Evolutionary conservation across 1,284 basidiomycete genomes (phyloP).

Genomic region (Mycosarcoma maydis): DNA sequence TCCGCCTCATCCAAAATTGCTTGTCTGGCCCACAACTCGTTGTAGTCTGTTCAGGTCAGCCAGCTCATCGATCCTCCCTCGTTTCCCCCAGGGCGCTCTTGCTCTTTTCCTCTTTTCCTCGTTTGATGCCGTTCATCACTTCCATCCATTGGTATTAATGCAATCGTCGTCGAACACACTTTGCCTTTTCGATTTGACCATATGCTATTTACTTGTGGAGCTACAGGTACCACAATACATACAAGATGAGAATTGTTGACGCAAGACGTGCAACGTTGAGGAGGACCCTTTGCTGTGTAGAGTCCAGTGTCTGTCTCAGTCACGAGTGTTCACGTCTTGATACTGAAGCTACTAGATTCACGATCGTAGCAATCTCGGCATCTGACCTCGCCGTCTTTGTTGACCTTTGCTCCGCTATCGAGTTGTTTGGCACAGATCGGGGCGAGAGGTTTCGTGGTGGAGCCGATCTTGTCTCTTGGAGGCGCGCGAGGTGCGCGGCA

Average conservation of each 20-base stretch:
- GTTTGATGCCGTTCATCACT: neutral
- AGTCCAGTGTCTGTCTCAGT: too few relatives aligned
- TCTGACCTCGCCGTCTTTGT: slow-evolving; percentile 43
- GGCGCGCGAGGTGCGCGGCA: slow-evolving; percentile 23
- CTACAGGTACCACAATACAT: too few relatives aligned
- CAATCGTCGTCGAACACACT: neutral
- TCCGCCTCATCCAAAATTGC: neutral
- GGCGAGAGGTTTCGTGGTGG: neutral
- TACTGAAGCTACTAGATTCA: slow-evolving; percentile 18
- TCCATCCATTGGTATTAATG: neutral
- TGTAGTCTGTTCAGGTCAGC: too few relatives aligned
- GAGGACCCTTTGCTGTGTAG: neutral
- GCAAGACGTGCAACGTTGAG: too few relatives aligned
- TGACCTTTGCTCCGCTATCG: slow-evolving; percentile 55
- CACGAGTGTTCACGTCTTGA: too few relatives aligned
- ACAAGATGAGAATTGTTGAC: too few relatives aligned
- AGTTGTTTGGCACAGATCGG: slow-evolving; percentile 43
- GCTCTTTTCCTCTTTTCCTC: neutral
- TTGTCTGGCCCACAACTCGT: neutral
- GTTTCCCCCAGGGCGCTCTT: neutral
- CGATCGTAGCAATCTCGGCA: slow-evolving; percentile 53
- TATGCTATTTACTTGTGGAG: too few relatives aligned
- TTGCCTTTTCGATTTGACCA: too few relatives aligned
- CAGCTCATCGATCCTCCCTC: neutral
- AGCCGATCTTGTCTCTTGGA: neutral